phyloP scores from a whole-genome alignment of 2,329 filamentous ascomycete genomes.

The Penicillium sp. region DNA sequence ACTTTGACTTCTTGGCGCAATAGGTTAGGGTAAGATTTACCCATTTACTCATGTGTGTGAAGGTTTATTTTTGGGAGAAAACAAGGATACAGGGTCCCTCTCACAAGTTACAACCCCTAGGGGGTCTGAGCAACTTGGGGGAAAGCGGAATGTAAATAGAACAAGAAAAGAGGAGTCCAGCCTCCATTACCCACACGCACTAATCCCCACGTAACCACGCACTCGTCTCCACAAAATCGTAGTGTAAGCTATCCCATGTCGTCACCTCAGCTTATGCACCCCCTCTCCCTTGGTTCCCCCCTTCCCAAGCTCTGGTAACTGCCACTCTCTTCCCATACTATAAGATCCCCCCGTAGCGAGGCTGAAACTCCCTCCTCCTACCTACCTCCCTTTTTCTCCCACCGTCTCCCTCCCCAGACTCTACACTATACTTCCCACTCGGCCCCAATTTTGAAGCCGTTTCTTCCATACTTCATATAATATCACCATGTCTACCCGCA shows the following conservation, averaged over 20 bases:
- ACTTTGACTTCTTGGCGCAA: constrained; percentile 41
- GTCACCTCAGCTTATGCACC: constrained; percentile 21
- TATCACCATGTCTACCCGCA: constrained; percentile 51
- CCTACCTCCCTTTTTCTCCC: constrained; percentile 25
- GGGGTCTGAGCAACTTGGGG: constrained; percentile 4
- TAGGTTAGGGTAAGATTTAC: constrained; percentile 6
- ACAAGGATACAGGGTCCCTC: background rate
- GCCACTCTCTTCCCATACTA: constrained; percentile 11
- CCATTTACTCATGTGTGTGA: background rate
- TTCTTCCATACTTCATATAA: constrained; percentile 36
- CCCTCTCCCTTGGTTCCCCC: constrained; percentile 12
- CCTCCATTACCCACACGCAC: constrained; percentile 14
- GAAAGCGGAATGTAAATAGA: constrained; percentile 17
- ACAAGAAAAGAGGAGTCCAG: background rate
- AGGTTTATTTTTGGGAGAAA: background rate
- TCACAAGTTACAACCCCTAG: background rate
- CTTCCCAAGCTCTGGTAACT: constrained; percentile 13
- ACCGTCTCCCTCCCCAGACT: constrained; percentile 18
- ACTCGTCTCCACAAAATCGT: constrained; percentile 11
- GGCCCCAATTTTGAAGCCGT: constrained; percentile 22
- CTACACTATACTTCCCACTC: constrained; percentile 36
- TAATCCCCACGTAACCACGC: constrained; percentile 8
- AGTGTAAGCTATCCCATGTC: constrained; percentile 22
- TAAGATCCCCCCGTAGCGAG: constrained; percentile 4
- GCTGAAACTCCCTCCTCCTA: constrained; percentile 25